Evolutionary conservation across 169 alveolate species (phyloP).

Genomic region (Cryptosporidium xiaoi): DNA sequence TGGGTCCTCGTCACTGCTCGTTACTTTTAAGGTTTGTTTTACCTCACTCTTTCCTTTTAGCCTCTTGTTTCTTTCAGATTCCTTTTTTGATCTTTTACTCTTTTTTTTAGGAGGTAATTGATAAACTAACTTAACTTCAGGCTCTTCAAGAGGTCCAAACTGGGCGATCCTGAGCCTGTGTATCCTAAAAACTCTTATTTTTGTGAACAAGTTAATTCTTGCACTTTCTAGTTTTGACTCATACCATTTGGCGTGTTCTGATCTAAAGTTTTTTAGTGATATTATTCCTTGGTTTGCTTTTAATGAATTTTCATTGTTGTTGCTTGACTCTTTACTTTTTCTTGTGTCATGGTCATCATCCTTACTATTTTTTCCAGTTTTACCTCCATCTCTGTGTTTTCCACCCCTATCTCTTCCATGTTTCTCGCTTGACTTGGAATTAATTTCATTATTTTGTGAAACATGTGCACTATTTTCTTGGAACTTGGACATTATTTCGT

Average conservation of each 20-base stretch:
- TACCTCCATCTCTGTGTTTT: too few relatives aligned
- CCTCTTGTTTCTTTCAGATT: neutral
- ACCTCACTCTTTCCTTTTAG: neutral
- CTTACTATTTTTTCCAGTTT: neutral
- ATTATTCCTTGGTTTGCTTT: neutral
- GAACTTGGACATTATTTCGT: neutral
- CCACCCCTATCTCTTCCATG: neutral
- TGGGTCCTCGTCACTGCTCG: slow-evolving; percentile 70
- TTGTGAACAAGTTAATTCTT: slow-evolving; percentile 28
- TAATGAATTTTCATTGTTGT: neutral
- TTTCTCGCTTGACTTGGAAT: slow-evolving; percentile 6
- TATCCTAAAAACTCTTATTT: slow-evolving; percentile 42
- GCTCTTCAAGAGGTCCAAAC: slow-evolving; percentile 64
- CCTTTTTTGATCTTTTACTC: slow-evolving; percentile 1
- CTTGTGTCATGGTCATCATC: neutral
- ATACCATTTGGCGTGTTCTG: slow-evolving; percentile 50
- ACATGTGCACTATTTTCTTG: neutral
- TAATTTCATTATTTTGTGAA: neutral
- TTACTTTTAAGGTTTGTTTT: neutral
- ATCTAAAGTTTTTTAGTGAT: slow-evolving; percentile 52
- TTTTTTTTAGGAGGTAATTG: slow-evolving; percentile 23
- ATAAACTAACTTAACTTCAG: slow-evolving; percentile 58
- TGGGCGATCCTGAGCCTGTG: slow-evolving; percentile 67
- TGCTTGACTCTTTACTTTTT: neutral
- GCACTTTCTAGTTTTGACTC: slow-evolving; percentile 40